Base-by-base conservation (phyloP, 2,329 filamentous ascomycete genomes). In the Pezicula rhizophila region DNA sequence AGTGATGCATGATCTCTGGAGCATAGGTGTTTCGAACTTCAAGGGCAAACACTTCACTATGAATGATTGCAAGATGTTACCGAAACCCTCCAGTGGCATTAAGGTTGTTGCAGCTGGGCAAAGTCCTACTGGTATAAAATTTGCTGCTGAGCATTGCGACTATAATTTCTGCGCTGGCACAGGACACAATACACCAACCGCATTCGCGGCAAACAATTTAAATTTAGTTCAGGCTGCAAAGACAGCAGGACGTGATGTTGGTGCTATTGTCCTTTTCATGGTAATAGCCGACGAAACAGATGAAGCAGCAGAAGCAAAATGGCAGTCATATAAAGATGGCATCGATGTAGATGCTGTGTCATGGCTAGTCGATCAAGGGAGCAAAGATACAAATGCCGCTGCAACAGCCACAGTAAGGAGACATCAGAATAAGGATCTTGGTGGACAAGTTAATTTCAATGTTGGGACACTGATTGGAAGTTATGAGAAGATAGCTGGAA, bases 1-100 rank as follows among this genome's bases (percentile, higher is more conserved):
- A 47, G 53, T 62, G 12, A 59, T 63, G 57, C 58, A 60, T 38
- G 60, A 63, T 14, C 57, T 63, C n/a, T 63, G 61, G 61, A 46
- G 53, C 11, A 50, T 50, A 10, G 60, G 61, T 10, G 55, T 58
- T 8, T 60, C 56, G n/a, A 55, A 61, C 42, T 56, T 63, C 50
- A 59, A 62, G 53, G 60, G 60, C 7, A 55, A 58, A 42, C 52
- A 63, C 43, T 63, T 63, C 53, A 50, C 50, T 28, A 63, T 63
- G 60, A 58, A 62, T 1, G 60, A 63, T 53, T 62, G 60, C 55
- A 62, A 59, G 46, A 50, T 63, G 26, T 60, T 55, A 7, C 46
- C 46, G 18, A 37, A 20, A 31, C 46, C 46, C 10, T 48, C 46
- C 2, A 15, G 14, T 8, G n/a, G 10, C 14, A 53, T 63, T 42